phyloP scores from a whole-genome alignment of 2,329 filamentous ascomycete genomes.

The Aspergillus sp. region DNA sequence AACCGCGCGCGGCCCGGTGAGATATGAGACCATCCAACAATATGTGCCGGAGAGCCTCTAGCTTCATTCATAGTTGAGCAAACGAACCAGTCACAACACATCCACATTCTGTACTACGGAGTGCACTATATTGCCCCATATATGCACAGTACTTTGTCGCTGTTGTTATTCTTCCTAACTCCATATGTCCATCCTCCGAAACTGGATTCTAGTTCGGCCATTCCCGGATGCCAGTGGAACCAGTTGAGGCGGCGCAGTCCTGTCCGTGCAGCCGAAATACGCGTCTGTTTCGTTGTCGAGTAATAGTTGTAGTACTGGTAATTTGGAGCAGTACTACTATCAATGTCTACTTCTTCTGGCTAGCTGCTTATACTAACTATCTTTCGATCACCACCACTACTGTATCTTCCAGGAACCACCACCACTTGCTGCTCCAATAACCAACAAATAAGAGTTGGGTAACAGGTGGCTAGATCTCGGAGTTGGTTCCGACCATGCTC shows the following conservation, averaged over 20 bases:
- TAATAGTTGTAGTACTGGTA: too few relatives aligned
- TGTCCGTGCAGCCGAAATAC: slow-evolving; percentile 30
- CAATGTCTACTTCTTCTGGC: too few relatives aligned
- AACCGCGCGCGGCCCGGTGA: background rate
- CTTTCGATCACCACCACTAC: too few relatives aligned
- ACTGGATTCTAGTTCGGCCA: slow-evolving; percentile 10
- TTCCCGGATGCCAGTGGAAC: slow-evolving; percentile 18
- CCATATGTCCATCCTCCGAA: background rate
- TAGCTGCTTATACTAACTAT: too few relatives aligned
- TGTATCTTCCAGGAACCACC: background rate
- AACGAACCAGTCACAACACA: too few relatives aligned
- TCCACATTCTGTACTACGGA: too few relatives aligned
- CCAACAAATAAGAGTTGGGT: too few relatives aligned
- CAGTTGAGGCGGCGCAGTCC: slow-evolving; percentile 3
- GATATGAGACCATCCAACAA: background rate
- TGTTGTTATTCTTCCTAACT: too few relatives aligned
- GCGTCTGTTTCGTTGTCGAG: slow-evolving; percentile 22
- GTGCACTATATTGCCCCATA: too few relatives aligned
- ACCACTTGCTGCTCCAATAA: background rate
- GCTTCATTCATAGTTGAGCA: too few relatives aligned
- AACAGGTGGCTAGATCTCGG: background rate
- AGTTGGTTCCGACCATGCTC: background rate
- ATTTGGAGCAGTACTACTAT: too few relatives aligned
- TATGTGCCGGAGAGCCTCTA: background rate
- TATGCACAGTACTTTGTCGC: too few relatives aligned